These are phyloP conservation scores for Dendrobium nobile DNA, from an alignment of 106 monocot species.

Conservation along the genomic window DNA sequence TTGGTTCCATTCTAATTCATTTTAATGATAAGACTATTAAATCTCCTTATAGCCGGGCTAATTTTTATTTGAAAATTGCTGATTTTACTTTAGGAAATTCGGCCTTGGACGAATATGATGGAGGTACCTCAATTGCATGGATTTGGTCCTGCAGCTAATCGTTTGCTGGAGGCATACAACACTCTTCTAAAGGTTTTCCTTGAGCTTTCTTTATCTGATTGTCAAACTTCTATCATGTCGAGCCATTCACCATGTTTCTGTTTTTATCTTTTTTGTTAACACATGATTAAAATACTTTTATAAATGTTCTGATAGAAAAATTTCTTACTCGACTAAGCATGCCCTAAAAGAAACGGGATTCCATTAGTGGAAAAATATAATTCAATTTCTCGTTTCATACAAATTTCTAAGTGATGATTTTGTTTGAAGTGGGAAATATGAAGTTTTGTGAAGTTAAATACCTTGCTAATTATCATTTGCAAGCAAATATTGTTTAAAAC, in stretches of 20 bases:
- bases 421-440: too few relatives aligned
- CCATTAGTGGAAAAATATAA: too few relatives aligned
- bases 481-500: too few relatives aligned
- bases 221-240: neutral
- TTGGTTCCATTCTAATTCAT: neutral
- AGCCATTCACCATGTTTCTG: neutral
- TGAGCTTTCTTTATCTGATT: neutral
- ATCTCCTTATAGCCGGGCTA: neutral
- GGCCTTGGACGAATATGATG: slow-evolving; percentile 99
- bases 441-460: too few relatives aligned
- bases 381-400: too few relatives aligned
- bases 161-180: slow-evolving; percentile 89
- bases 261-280: neutral
- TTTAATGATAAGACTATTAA: neutral
- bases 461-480: too few relatives aligned
- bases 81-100: slow-evolving; percentile 62
- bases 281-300: neutral
- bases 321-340: too few relatives aligned
- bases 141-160: slow-evolving; percentile 96
- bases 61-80: neutral
- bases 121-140: slow-evolving; percentile 97
- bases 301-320: neutral
- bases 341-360: too few relatives aligned
- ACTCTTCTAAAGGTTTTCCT: slow-evolving; percentile 65
- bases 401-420: too few relatives aligned